Evolutionary conservation across 306 rosid genomes (phyloP).

Genomic region (Lotus japonicus): DNA sequence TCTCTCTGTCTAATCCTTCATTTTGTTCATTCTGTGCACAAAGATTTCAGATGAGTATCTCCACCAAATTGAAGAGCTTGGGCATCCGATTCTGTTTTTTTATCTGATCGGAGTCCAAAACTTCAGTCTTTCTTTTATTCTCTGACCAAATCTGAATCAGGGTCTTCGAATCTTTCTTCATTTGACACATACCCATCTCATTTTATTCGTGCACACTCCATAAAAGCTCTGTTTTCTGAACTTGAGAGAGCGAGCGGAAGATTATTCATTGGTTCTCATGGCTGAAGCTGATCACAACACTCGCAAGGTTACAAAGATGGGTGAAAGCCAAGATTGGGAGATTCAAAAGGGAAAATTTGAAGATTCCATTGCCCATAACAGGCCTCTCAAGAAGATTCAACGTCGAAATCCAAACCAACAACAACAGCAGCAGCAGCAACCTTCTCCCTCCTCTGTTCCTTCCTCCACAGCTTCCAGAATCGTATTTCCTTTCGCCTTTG

Average conservation of each 20-base stretch:
- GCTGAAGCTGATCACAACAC: slow-evolving; percentile 22
- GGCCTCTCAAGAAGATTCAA: slow-evolving; percentile 75
- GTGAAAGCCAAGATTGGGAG: slow-evolving; percentile 37
- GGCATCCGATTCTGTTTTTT: slow-evolving; percentile 53
- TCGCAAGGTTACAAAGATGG: not conserved
- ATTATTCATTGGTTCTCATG: slow-evolving; percentile 23
- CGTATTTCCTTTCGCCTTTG: slow-evolving; percentile 66
- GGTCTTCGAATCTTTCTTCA: not conserved
- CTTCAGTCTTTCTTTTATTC: slow-evolving; percentile 15
- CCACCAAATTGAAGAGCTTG: slow-evolving; percentile 7
- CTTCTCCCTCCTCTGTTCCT: not conserved
- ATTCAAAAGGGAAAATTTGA: slow-evolving; percentile 30
- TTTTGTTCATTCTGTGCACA: not conserved
- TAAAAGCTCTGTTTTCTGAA: not conserved
- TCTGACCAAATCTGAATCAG: slow-evolving; percentile 22
- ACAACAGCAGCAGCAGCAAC: not conserved
- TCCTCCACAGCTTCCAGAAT: slow-evolving; percentile 39
- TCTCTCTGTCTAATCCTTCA: slow-evolving; percentile 6
- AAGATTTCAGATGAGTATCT: slow-evolving; percentile 38
- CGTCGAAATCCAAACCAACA: slow-evolving; percentile 35
- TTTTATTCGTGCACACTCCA: slow-evolving; percentile 17
- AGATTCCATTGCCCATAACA: slow-evolving; percentile 38
- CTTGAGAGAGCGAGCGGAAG: slow-evolving; percentile 45
- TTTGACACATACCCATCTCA: too few relatives aligned
- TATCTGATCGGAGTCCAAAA: slow-evolving; percentile 35